phyloP scores from a whole-genome alignment of 495 filamentous ascomycete genomes.

The Friedmanniomyces endolithicus region DNA sequence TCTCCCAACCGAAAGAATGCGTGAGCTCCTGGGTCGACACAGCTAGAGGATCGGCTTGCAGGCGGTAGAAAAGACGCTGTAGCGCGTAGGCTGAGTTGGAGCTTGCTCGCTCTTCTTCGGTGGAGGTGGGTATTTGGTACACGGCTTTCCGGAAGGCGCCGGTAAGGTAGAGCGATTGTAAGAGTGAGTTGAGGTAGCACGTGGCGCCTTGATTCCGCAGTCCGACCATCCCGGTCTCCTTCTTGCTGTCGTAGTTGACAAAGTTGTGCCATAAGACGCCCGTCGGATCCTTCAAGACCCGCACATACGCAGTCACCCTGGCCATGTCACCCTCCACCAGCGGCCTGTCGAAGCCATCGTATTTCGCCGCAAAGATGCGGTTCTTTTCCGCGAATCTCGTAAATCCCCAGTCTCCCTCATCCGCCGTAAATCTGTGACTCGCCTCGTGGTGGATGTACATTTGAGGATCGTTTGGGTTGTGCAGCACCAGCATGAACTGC shows the following conservation, averaged over 20 bases:
- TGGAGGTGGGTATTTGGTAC: constrained; percentile 72
- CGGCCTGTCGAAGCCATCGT: constrained; percentile 53
- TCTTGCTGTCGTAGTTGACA: constrained; percentile 96
- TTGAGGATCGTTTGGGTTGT: constrained; percentile 79
- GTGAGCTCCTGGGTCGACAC: constrained; percentile 90
- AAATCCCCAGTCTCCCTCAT: constrained; percentile 99
- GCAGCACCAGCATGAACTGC: constrained; percentile 86
- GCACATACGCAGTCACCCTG: constrained; percentile 84
- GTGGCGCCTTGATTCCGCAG: constrained; percentile 96
- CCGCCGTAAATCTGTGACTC: constrained; percentile 84
- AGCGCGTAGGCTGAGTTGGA: constrained; percentile 86
- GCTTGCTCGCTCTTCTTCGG: constrained; percentile 63
- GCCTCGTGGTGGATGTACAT: constrained; percentile 57
- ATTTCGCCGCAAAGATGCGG: constrained; percentile 61
- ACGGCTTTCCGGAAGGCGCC: constrained; percentile 96
- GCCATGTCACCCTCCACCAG: constrained; percentile 78
- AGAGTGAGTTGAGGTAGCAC: constrained; percentile 93
- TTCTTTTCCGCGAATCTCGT: constrained; percentile 80
- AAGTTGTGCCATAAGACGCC: constrained; percentile 99
- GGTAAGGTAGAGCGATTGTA: constrained; percentile 95
- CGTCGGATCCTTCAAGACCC: constrained; percentile 90
- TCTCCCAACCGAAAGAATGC: constrained; percentile 94
- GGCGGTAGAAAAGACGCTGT: constrained; percentile 84
- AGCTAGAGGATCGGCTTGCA: constrained; percentile 69
- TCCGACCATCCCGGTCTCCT: constrained; percentile 93